Evolutionary conservation across 163 green algal genomes (phyloP).

Genomic region (Chloromonas sp.): DNA sequence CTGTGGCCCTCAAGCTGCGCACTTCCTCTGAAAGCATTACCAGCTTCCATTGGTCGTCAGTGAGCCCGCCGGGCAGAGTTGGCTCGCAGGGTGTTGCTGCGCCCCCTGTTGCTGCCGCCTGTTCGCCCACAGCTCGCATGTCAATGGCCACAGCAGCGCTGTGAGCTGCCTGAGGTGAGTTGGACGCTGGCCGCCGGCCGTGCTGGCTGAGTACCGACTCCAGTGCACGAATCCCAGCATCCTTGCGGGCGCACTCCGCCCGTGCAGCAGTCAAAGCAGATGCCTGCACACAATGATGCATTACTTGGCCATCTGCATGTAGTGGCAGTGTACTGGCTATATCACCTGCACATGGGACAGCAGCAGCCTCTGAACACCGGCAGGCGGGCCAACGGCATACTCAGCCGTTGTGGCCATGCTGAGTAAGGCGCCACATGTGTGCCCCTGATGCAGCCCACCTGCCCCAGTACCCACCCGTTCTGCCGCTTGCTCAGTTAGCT

Average conservation of each 20-base stretch:
- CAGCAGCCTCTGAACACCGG: too few relatives aligned
- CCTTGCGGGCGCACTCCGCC: neutral
- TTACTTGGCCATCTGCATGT: neutral
- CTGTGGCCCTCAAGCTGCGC: neutral
- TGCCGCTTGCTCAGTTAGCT: neutral
- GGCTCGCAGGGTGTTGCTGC: neutral
- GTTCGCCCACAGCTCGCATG: neutral
- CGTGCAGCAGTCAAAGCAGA: neutral
- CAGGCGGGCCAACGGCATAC: too few relatives aligned
- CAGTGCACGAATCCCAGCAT: neutral
- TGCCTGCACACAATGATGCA: neutral
- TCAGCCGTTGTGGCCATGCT: too few relatives aligned
- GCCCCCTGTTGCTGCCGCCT: neutral
- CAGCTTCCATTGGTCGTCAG: constrained; percentile 27
- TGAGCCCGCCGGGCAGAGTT: constrained; percentile 11
- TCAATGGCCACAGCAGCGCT: neutral
- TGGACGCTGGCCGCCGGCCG: neutral
- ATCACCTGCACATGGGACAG: too few relatives aligned
- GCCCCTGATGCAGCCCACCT: neutral
- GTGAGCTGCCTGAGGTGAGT: neutral
- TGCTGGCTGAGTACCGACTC: neutral
- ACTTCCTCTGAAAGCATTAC: constrained; percentile 21
- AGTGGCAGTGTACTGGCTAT: neutral
- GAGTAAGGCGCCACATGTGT: too few relatives aligned
- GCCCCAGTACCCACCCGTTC: neutral